Evolutionary conservation across 2,329 filamentous ascomycete species (phyloP), one percentile per base, ranked within the genome.

Genomic region (Fusarium sororula): DNA sequence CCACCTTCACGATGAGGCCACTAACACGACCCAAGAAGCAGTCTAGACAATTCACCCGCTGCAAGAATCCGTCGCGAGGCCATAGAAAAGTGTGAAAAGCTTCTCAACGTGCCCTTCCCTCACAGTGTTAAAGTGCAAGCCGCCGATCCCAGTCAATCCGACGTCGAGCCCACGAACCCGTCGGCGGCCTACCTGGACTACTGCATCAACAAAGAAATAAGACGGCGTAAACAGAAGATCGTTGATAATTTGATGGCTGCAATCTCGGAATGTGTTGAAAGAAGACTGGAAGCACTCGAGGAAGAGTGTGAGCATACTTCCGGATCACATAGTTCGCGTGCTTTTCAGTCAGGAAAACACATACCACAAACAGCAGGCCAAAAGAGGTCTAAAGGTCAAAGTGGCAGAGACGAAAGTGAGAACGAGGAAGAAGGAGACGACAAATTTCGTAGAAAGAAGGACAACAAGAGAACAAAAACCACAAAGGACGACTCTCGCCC

Each of bases 381-480:
- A 26, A 75, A 76, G 68, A 72, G 75, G 24, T 66, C 72, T 26
- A 68, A 67, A 42, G 63, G 63, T 3, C 59, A 72, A 30, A 63
- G 67, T 9, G 68, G 71, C n/a, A 51, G 64, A 28, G 77, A 79
- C 50, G 81, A 79, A 12, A 78, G 80, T n/a, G 76, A 80, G n/a
- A 61, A 68, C 26, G 74, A 74, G 30, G 80, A 77, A 15, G 80
- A 77, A 11, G 80, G 76, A 22, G 81, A 75, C 22, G 76, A 77
- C 24, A 77, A 76, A 11, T 78, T 35, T 14, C 78, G 79, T n/a
- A 79, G 80, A 64, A 80, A 80, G 32, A 74, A 74, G 51, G 79
- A 80, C 4, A 82, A 75, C 57, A 84, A 84, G 66, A 81, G 82
- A 37, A 80, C 80, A 32, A 83, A 80, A 69, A 83, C 75, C 42